These are phyloP conservation scores for Trichophyton equinum DNA, from an alignment of 2,329 filamentous ascomycete genomes.

Conservation along the genomic window DNA sequence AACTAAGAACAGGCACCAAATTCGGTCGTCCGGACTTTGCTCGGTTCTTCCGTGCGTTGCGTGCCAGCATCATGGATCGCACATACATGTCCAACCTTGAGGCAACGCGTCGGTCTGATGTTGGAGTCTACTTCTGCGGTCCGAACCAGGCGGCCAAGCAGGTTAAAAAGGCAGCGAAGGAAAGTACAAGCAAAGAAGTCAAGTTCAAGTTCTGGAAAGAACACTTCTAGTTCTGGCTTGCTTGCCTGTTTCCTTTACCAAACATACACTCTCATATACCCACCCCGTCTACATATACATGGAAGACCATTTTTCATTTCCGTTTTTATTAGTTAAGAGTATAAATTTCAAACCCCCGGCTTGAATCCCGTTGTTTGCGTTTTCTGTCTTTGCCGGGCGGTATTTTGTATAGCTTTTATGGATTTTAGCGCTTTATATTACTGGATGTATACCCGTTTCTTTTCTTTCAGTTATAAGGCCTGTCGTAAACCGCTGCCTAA, in stretches of 20 bases:
- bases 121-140: constrained; percentile 97
- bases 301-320: background rate
- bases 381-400: background rate
- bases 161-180: constrained; percentile 70
- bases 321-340: background rate
- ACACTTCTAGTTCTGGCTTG: constrained; percentile 41
- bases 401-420: background rate
- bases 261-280: background rate
- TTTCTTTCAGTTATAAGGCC: background rate
- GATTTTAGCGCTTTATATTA: background rate
- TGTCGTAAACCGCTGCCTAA: background rate
- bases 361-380: background rate
- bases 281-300: background rate
- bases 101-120: constrained; percentile 62
- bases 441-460: background rate
- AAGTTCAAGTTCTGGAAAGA: constrained; percentile 99
- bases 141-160: constrained; percentile 67
- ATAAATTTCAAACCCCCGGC: background rate
- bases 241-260: background rate
- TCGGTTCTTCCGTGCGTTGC: constrained; percentile 69
- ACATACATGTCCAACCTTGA: constrained; percentile 76
- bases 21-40: constrained; percentile 88
- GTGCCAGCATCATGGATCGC: constrained; percentile 72
- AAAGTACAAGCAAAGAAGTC: constrained; percentile 62
- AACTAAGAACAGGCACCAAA: constrained; percentile 79